phyloP scores from a whole-genome alignment of 495 filamentous ascomycete species.

The Antarctomyces pellizariae region DNA sequence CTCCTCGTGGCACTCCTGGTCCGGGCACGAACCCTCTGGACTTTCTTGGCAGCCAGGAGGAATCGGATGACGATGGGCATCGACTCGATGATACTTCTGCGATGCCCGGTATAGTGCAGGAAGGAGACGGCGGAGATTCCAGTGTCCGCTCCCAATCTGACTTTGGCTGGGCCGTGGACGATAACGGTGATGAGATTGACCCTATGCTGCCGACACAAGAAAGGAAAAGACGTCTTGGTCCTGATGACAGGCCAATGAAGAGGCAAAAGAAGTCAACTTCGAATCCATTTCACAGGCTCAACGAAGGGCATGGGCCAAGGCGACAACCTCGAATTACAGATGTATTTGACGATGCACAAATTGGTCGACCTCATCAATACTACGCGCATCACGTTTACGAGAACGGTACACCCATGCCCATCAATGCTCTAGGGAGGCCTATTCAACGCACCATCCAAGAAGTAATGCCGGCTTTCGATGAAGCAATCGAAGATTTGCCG shows the following conservation, averaged over 20 bases:
- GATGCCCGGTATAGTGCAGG: slow-evolving; percentile 2
- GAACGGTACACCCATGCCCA: slow-evolving; percentile 3
- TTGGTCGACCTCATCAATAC: slow-evolving; percentile 3
- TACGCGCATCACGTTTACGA: not conserved
- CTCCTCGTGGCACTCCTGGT: slow-evolving; percentile 3
- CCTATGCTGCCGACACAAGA: slow-evolving; percentile 24
- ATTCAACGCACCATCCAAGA: slow-evolving; percentile 9
- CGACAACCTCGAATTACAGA: slow-evolving; percentile 24
- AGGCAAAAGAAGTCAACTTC: slow-evolving; percentile 9
- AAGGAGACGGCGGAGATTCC: slow-evolving; percentile 2
- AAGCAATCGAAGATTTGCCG: slow-evolving; percentile 37
- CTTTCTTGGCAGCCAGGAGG: slow-evolving; percentile 19
- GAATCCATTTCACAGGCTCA: slow-evolving; percentile 13
- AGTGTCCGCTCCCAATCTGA: slow-evolving; percentile 2
- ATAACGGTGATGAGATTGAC: slow-evolving; percentile 31
- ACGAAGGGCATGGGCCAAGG: slow-evolving; percentile 8
- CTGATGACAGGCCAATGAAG: slow-evolving; percentile 11
- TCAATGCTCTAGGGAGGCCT: slow-evolving; percentile 9
- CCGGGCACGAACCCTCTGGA: slow-evolving; percentile 8
- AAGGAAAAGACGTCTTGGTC: slow-evolving; percentile 9
- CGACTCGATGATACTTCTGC: slow-evolving; percentile 8
- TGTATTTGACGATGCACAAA: slow-evolving; percentile 15
- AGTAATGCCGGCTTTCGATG: slow-evolving; percentile 1
- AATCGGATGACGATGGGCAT: slow-evolving; percentile 21
- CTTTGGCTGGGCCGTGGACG: slow-evolving; percentile 22